Evolutionary conservation across 306 rosid species (phyloP), one percentile per base, ranked within the genome.

Genomic region (Prunus mira): DNA sequence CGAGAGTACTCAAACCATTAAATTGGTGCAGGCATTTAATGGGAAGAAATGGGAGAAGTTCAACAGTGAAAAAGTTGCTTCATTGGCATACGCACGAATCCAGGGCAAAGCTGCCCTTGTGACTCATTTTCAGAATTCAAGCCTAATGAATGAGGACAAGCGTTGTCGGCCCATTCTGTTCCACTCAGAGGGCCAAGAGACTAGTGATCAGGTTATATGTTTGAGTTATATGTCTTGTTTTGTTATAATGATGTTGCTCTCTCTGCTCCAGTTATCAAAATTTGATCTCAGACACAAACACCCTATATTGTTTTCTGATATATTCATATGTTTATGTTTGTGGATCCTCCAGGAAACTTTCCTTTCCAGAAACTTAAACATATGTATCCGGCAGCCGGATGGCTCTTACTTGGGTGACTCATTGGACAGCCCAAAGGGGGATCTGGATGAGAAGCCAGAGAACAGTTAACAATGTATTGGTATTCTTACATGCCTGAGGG

Each of bases 21-120:
- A 76, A 24, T 80, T 64, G 76, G 12, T 83, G 79, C 82, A 93
- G 98, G 97, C 96, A 69, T 91, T 93, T 79, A 91, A 91, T 72
- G 96, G 97, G 75, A 93, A 88, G 86, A 93, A 86, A 86, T 93
- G 98, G 97, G 98, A 91, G 82, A 91, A 88, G 87, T 93, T 93
- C 69, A 90, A 93, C 32, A 91, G 98, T 46, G 98, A 91, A 80
- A 91, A 91, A 75, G 97, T 93, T 84, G 97, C 98, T 74, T 93
- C 93, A 28, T 80, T 93, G 78, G 97, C 98, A 51, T 93, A 89
- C 83, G 98, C 98, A 10, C 86, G 97, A 58, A 90, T 93, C 86
- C 98, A 93, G 80, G 98, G 98, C 54, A 93, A 91, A 88, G 83
- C 88, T 79, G 96, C 98, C 12, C 93, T 93, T 69, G 98, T 93